A percentile compares a stretch with the other conserved stretches of the same genome.
These are phyloP conservation scores for Fraxinus excelsior DNA, from an alignment of 257 asterid species.

Conservation along the genomic window DNA sequence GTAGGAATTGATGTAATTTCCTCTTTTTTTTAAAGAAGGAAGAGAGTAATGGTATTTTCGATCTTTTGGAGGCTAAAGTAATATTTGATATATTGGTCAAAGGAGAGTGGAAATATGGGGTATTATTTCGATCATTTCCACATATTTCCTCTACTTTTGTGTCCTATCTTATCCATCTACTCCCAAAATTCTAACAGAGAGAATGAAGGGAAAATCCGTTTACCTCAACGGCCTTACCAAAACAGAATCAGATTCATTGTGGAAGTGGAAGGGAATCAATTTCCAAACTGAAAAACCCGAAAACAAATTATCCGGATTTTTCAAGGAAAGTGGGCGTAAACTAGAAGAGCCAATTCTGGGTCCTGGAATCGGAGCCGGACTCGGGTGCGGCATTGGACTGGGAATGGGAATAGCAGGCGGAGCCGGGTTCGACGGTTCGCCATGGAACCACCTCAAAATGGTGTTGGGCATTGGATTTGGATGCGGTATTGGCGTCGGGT, in stretches of 20 bases:
- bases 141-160: no score
- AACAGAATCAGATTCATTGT: slow-evolving; percentile 37
- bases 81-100: no score
- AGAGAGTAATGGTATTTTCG: no score
- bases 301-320: slow-evolving; percentile 48
- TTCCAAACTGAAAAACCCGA: slow-evolving; percentile 33
- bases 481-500: slow-evolving; percentile 77
- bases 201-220: slow-evolving; percentile 40
- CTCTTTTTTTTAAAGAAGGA: no score
- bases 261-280: slow-evolving; percentile 62
- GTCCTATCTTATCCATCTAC: slow-evolving; percentile 25
- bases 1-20: no score
- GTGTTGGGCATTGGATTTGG: slow-evolving; percentile 80
- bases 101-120: no score
- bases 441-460: slow-evolving; percentile 55
- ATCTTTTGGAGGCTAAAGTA: no score
- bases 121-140: no score
- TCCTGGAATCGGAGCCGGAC: slow-evolving; percentile 79
- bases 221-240: slow-evolving; percentile 35
- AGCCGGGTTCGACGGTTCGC: slow-evolving; percentile 54
- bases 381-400: slow-evolving; percentile 80
- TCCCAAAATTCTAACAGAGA: background rate
- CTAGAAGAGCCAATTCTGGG: slow-evolving; percentile 53
- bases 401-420: slow-evolving; percentile 76
- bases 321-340: slow-evolving; percentile 44